A percentile compares a stretch with the other conserved stretches of the same genome.
Conservation (phyloP, 306 rosid species). For the Lagenaria siceraria region DNA sequence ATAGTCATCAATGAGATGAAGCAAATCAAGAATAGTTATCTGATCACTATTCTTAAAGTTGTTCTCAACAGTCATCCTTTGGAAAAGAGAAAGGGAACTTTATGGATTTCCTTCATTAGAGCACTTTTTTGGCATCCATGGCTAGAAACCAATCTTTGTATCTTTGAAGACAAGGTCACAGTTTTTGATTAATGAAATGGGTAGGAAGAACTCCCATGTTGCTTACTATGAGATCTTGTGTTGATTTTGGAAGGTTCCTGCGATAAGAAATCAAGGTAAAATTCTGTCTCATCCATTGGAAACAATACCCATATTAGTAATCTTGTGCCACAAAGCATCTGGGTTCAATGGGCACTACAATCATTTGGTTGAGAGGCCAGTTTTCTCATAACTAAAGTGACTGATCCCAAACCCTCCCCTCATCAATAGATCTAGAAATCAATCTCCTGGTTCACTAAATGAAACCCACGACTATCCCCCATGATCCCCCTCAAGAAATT, state of each 20-base stretch:
- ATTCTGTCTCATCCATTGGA: neutral
- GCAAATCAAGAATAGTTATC: too few species aligned
- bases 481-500: neutral
- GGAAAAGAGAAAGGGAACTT: too few species aligned
- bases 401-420: neutral
- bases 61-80: too few species aligned
- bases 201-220: too few species aligned
- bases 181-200: too few species aligned
- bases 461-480: neutral
- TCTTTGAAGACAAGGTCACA: too few species aligned
- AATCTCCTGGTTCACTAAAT: neutral
- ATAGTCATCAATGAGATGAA: too few species aligned
- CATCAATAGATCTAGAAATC: neutral
- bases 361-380: neutral
- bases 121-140: too few species aligned
- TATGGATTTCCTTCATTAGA: too few species aligned
- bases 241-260: neutral
- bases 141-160: too few species aligned
- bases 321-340: neutral
- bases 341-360: neutral
- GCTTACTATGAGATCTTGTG: neutral
- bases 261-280: neutral
- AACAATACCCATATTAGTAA: neutral
- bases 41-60: too few species aligned
- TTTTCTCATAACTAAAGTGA: neutral